Evolutionary conservation across 2,329 filamentous ascomycete species (phyloP).

Genomic region (Epichloe sp.): DNA sequence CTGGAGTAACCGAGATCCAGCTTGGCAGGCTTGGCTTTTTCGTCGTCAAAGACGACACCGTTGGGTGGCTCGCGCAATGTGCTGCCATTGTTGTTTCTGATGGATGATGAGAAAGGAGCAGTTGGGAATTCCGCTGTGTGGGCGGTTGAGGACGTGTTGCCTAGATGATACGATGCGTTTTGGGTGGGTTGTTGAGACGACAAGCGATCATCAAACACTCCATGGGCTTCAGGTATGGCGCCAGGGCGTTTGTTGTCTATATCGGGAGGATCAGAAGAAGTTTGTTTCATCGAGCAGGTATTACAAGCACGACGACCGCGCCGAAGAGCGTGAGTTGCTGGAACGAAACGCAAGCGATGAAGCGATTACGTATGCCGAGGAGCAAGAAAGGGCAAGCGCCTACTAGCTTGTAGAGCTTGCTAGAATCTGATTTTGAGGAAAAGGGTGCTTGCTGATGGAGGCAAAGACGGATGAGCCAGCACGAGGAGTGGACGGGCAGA

Average conservation of each 20-base stretch:
- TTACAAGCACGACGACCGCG: slow-evolving; percentile 8
- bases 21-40: slow-evolving; percentile 10
- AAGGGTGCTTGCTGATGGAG: neutral
- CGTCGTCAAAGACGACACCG: slow-evolving; percentile 5
- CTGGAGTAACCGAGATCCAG: slow-evolving; percentile 14
- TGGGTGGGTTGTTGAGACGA: slow-evolving; percentile 19
- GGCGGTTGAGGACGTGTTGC: slow-evolving; percentile 3
- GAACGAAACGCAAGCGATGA: neutral
- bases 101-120: slow-evolving; percentile 4
- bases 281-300: slow-evolving; percentile 49
- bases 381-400: too few relatives aligned
- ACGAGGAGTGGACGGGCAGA: neutral
- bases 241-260: slow-evolving; percentile 44
- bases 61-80: slow-evolving; percentile 7
- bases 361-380: too few relatives aligned
- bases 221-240: slow-evolving; percentile 42
- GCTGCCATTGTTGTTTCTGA: slow-evolving; percentile 11
- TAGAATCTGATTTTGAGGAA: too few relatives aligned
- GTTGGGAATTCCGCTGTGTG: neutral
- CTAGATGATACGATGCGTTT: slow-evolving; percentile 1
- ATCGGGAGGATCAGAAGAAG: slow-evolving; percentile 38
- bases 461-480: neutral
- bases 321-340: neutral
- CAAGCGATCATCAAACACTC: slow-evolving; percentile 25
- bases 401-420: neutral